Base-by-base conservation (phyloP, 768 basidiomycete genomes). In the Hemileccinum rubropunctum region DNA sequence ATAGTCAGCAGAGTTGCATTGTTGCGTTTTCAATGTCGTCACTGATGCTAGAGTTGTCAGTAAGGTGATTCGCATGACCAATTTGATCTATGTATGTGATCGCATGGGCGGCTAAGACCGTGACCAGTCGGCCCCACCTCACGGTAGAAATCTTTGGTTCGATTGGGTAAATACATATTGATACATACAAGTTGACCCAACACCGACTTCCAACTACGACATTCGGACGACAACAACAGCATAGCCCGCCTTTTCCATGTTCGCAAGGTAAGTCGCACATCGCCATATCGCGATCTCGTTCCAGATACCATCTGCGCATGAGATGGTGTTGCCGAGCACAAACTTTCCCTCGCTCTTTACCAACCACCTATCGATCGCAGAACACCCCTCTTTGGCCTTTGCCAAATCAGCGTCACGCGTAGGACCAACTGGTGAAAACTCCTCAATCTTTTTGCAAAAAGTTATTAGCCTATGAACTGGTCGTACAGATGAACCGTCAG, bases 231-330 rank as follows among this genome's bases (percentile, higher is more conserved):
- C 32, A 15, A 45, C 48, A 23, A 44, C n/a, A 26, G 68, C 65
- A 40, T 71, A 75, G 42, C 63, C 60, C 23, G 47, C 60, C 35
- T 45, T 58, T 38, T 67, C 56, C 35, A 76, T 54, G n/a, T 53
- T 51, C 15, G 59, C 56, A 38, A 71, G 28, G 36, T 72, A 59
- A 18, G 56, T 61, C 10, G 53, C 68, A 76, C 76, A 76, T 37
- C 65, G 55, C 72, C 72, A 76, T 8, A 51, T 54, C 35, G 58
- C 50, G 1, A 73, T 52, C 7, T 64, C 62, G 35, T 58, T 56
- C 74, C 73, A 76, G 45, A 56, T 63, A 2, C 69, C 54, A 41
- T 76, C 76, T 7, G 69, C 70, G 45, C 67, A 73, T 13, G 63
- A 65, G n/a, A 67, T 11, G 2, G 49, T 57, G 32, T 68, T 48